These are phyloP conservation scores for Petrea volubilis DNA, from an alignment of 257 asterid species.

Conservation along the genomic window DNA sequence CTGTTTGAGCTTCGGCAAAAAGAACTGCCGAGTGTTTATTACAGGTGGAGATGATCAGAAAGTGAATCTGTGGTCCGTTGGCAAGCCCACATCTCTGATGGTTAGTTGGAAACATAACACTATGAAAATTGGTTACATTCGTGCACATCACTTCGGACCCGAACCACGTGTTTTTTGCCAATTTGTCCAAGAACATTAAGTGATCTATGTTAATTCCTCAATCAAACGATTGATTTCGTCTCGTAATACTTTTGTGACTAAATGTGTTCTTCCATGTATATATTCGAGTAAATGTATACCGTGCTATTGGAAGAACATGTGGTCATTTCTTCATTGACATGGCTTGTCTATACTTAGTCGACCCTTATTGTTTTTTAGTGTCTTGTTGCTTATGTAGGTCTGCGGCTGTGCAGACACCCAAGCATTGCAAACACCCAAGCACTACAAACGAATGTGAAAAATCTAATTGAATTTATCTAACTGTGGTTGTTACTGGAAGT, in stretches of 20 bases:
- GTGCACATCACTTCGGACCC: neutral
- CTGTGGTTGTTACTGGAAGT: neutral
- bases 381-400: neutral
- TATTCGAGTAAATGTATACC: constrained; percentile 11
- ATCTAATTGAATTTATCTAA: no score
- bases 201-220: neutral
- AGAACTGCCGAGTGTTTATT: constrained; percentile 73
- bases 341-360: neutral
- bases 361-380: constrained; percentile 1
- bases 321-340: constrained; percentile 8
- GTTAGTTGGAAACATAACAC: constrained; percentile 45
- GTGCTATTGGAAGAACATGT: neutral
- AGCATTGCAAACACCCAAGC: no score
- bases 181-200: constrained; percentile 5
- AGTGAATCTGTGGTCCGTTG: constrained; percentile 95
- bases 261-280: constrained; percentile 2
- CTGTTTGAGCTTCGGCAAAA: constrained; percentile 93
- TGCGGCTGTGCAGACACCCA: no score
- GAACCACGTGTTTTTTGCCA: constrained; percentile 16
- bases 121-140: neutral
- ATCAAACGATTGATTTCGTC: neutral
- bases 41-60: constrained; percentile 99
- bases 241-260: neutral
- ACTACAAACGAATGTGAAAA: no score
- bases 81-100: constrained; percentile 76